Percentiles rank a stretch among this genome's conserved stretches.
Conservation (phyloP, 805 yeast genomes). For the Yamadazyma insecticola region DNA sequence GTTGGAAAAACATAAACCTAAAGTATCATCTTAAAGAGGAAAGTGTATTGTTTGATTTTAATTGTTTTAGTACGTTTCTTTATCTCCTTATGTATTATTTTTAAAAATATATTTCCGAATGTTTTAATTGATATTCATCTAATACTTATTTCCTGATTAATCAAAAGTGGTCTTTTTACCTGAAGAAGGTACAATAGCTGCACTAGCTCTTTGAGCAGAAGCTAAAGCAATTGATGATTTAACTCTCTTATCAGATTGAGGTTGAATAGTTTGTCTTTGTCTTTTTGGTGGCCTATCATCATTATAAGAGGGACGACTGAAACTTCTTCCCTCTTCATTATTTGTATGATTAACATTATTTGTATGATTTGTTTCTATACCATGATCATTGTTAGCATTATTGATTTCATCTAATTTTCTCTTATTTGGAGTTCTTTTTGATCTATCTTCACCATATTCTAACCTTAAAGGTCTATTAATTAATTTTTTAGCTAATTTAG, state of each 20-base stretch:
- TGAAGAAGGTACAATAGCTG: conserved; percentile 82
- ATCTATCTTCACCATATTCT: conserved; percentile 94
- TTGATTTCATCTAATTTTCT: conserved; percentile 19
- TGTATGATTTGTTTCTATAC: conserved; percentile 3
- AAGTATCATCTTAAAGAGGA: conserved; percentile 1
- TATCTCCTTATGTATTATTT: conserved; percentile 2
- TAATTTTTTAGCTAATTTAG: conserved; percentile 58
- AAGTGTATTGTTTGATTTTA: conserved; percentile 1
- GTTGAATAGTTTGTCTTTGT: conserved; percentile 9
- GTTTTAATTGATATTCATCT: not conserved
- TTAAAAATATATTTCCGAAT: conserved; percentile 8
- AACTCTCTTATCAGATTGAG: conserved; percentile 41
- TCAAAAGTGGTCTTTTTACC: conserved; percentile 83
- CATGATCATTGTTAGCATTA: conserved; percentile 11
- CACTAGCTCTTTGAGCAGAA: conserved; percentile 81
- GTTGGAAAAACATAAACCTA: conserved; percentile 17
- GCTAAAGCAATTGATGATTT: conserved; percentile 86
- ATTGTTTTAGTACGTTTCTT: too few relatives aligned
- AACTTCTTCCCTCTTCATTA: conserved; percentile 4
- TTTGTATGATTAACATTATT: conserved; percentile 4
- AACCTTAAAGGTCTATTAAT: conserved; percentile 74
- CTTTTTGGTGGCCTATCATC: conserved; percentile 10
- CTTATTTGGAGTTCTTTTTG: conserved; percentile 59
- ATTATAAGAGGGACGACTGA: not conserved
- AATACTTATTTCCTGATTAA: conserved; percentile 15